These are phyloP conservation scores for Fusarium sp. DNA, from an alignment of 2,329 filamentous ascomycete genomes.

Conservation along the genomic window DNA sequence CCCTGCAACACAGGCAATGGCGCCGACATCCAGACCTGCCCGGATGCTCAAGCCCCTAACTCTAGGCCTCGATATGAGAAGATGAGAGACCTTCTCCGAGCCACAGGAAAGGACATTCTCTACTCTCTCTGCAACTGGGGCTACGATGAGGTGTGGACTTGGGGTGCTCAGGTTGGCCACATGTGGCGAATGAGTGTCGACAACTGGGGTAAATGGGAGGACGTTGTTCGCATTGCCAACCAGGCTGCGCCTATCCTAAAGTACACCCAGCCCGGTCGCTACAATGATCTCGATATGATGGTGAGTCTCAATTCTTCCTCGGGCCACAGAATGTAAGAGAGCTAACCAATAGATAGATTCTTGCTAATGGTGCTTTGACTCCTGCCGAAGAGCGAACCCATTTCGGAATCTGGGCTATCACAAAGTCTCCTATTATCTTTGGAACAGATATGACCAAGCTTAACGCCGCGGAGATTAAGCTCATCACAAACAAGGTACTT, in stretches of 20 bases:
- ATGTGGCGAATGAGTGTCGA: constrained; percentile 31
- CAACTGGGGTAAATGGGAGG: constrained; percentile 28
- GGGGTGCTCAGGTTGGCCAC: constrained; percentile 30
- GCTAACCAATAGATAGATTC: constrained; percentile 12
- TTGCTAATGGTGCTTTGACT: constrained; percentile 23
- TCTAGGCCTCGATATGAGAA: constrained; percentile 23
- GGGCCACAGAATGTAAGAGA: rapidly evolving
- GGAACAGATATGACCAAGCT: constrained; percentile 31
- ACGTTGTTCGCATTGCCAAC: constrained; percentile 29
- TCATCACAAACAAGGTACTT: constrained; percentile 30
- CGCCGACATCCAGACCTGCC: constrained; percentile 16
- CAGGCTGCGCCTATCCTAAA: constrained; percentile 28
- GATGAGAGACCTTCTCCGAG: constrained; percentile 20
- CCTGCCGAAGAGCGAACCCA: constrained; percentile 28
- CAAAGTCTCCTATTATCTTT: constrained; percentile 26
- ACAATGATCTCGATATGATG: constrained; percentile 34
- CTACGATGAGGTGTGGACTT: constrained; percentile 32
- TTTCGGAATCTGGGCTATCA: constrained; percentile 33
- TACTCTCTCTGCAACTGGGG: constrained; percentile 35
- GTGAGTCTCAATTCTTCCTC: background rate
- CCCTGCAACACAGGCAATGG: constrained; percentile 20
- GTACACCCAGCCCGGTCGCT: constrained; percentile 24
- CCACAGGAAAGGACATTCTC: constrained; percentile 27
- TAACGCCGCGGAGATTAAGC: constrained; percentile 12
- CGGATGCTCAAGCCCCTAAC: constrained; percentile 7